Percentiles rank a stretch among this genome's conserved stretches.
Conservation (phyloP, 1,284 basidiomycete genomes). For the Ceratobasidium sp. region DNA sequence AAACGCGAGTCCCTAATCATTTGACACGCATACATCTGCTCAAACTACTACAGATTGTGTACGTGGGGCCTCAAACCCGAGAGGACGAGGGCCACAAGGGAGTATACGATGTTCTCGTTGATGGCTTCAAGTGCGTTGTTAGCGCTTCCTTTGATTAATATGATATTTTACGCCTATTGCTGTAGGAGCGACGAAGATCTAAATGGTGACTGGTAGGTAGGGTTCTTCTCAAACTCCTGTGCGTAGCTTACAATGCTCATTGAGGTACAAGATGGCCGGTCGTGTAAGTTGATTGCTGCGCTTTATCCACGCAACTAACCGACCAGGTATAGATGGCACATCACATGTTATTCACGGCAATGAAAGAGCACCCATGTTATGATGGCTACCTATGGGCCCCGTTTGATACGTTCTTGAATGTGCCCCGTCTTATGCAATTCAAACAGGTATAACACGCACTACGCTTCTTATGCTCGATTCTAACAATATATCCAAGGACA, state of each 20-base stretch:
- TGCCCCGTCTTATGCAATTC: constrained; percentile 58
- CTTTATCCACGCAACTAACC: not conserved
- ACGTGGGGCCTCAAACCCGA: constrained; percentile 58
- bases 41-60: constrained; percentile 53
- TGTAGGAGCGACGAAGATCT: constrained; percentile 33
- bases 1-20: constrained; percentile 51
- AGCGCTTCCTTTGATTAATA: not conserved
- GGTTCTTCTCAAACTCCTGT: constrained; percentile 49
- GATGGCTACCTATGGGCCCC: constrained; percentile 62
- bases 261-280: constrained; percentile 56
- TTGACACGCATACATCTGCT: not conserved
- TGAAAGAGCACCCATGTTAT: constrained; percentile 57
- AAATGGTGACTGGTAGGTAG: constrained; percentile 21
- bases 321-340: constrained; percentile 55
- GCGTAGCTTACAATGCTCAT: constrained; percentile 51
- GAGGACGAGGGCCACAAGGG: constrained; percentile 59
- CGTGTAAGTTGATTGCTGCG: constrained; percentile 48
- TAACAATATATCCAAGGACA: constrained; percentile 38
- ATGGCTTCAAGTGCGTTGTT: constrained; percentile 51
- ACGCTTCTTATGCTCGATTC: no score
- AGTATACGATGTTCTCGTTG: constrained; percentile 60
- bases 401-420: constrained; percentile 59
- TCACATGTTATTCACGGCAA: constrained; percentile 60
- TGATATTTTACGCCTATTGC: not conserved
- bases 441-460: constrained; percentile 47